These are phyloP conservation scores for Bonia amplexicaulis DNA, from an alignment of 176 grass and related monocot species.

Conservation along the genomic window DNA sequence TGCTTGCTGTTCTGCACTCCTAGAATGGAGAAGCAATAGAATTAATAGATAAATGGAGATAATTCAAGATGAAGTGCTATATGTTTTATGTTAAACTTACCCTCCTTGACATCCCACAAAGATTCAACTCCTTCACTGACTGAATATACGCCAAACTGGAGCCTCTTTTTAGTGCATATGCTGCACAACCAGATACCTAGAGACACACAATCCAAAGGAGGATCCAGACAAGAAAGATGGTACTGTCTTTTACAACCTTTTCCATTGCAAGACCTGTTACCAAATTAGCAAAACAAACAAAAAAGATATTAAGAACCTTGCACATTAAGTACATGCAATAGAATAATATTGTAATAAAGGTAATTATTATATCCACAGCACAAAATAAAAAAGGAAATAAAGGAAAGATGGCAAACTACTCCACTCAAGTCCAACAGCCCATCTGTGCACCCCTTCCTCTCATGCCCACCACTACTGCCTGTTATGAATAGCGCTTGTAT, in stretches of 20 bases:
- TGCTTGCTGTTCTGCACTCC: conserved; percentile 44
- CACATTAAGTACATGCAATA: not conserved
- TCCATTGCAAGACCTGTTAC: conserved; percentile 59
- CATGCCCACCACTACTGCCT: not conserved
- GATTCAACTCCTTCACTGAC: conserved; percentile 67
- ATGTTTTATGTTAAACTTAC: conserved; percentile 31
- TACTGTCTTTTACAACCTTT: conserved; percentile 60
- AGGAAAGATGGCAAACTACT: not conserved
- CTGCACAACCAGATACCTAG: conserved; percentile 70
- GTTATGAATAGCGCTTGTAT: too few species aligned
- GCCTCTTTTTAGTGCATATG: conserved; percentile 57
- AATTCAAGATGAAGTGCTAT: not conserved
- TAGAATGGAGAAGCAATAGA: conserved; percentile 28
- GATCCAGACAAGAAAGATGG: conserved; percentile 74
- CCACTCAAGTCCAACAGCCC: not conserved
- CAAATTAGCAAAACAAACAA: conserved; percentile 15
- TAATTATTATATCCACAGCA: not conserved
- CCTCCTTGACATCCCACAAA: conserved; percentile 81
- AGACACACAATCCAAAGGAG: conserved; percentile 44
- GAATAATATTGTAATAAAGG: not conserved
- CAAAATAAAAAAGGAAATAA: not conserved
- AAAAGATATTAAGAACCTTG: not conserved
- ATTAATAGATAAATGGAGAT: conserved; percentile 2
- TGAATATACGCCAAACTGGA: conserved; percentile 63
- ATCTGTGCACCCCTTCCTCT: not conserved